Percentiles rank a stretch among this genome's conserved stretches.
Conservation (phyloP, 352 stramenopile species). For the Globisporangium barbulae region DNA sequence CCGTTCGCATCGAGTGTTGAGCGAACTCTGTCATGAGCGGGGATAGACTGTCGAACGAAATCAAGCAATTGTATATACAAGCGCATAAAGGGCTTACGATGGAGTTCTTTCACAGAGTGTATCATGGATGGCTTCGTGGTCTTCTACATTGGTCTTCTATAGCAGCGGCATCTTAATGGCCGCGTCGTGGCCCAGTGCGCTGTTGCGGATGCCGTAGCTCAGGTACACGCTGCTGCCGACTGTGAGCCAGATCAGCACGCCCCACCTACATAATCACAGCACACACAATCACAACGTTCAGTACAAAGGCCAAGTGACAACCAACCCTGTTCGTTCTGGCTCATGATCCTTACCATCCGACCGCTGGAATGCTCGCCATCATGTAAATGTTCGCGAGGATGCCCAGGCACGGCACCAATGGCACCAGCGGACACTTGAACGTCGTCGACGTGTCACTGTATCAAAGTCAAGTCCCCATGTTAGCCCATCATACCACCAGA, state of each 20-base stretch:
- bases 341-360: constrained; percentile 43
- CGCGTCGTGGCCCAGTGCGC: constrained; percentile 33
- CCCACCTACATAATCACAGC: constrained; percentile 35
- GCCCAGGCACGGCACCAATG: constrained; percentile 49
- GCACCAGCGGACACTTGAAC: constrained; percentile 63
- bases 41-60: neutral
- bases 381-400: constrained; percentile 72
- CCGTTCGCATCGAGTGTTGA: constrained; percentile 50
- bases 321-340: neutral
- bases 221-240: constrained; percentile 68
- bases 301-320: neutral
- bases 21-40: constrained; percentile 21
- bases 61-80: neutral
- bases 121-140: neutral
- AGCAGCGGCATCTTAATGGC: constrained; percentile 16
- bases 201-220: constrained; percentile 78
- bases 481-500: neutral
- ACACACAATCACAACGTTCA: constrained; percentile 2
- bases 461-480: neutral
- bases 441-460: constrained; percentile 27
- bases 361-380: constrained; percentile 49
- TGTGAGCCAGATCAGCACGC: constrained; percentile 67
- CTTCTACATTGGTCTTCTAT: constrained; percentile 1
- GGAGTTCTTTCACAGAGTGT: neutral
- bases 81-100: neutral